Evolutionary conservation across 768 basidiomycete species (phyloP), one percentile per base, ranked within the genome.

Genomic region (Mycena venus): DNA sequence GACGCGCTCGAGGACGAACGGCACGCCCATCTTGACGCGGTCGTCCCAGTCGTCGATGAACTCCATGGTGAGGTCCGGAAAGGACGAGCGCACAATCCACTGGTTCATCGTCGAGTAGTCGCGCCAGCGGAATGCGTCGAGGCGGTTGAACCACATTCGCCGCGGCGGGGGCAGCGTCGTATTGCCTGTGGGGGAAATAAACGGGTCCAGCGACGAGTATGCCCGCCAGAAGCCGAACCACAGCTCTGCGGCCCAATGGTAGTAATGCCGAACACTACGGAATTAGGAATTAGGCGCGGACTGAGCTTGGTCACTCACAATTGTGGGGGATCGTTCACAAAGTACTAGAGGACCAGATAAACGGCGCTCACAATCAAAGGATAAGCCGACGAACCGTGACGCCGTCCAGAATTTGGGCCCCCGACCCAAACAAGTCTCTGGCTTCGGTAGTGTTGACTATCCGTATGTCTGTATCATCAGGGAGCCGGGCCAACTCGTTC

Each of bases 81-180:
- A 96, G 68, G 91, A 89, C 29, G 92, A 90, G 55, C 94, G 92
- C 38, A 96, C 85, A 59, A 97, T 90, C 88, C 90, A 95, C 84
- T 97, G 91, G 82, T 98, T 98, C 96, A 98, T 96, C 40, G 88
- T 85, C 9, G 97, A 91, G 74, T 97, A 96, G 83, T 98, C 97
- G 27, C 95, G 91, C 96, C 96, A 98, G 76, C 95, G 92, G 59
- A 87, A 89, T 17, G 91, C 90, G 75, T 93, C 91, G 10, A 94
- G 82, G 73, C 93, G 92, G 49, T 91, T 87, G 83, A 98, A 96
- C 77, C 96, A 83, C 77, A 97, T 84, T 19, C 94, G 93, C 0
- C 93, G 90, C 0, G 93, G 90, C 3, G 93, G 87, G 1, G 95
- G 94, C 47, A 98, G 91, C 4, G 86, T 82, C 1, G 96, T 95